A percentile compares a stretch with the other conserved stretches of the same genome.
phyloP scores from a whole-genome alignment of 2,329 filamentous ascomycete species.

The Biscogniauxia mediterranea region DNA sequence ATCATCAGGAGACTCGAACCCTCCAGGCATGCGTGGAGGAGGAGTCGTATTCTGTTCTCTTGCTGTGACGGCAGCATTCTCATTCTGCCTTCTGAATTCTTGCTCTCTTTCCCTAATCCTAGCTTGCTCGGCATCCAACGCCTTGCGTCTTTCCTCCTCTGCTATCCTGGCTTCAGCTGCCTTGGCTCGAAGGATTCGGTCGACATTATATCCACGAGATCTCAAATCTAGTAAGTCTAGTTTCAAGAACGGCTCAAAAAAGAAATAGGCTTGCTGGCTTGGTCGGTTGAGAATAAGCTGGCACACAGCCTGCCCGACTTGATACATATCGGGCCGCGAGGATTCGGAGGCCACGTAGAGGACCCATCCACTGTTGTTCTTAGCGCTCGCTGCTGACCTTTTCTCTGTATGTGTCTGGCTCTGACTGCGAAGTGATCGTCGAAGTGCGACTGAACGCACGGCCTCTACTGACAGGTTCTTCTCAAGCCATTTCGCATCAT shows the following conservation, averaged over 20 bases:
- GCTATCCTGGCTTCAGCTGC: constrained; percentile 84
- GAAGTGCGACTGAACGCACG: constrained; percentile 75
- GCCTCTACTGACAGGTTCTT: constrained; percentile 76
- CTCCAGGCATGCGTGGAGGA: constrained; percentile 65
- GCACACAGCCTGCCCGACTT: constrained; percentile 86
- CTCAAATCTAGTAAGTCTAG: constrained; percentile 79
- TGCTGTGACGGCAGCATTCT: constrained; percentile 37
- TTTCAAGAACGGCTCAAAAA: constrained; percentile 86
- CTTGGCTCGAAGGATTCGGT: constrained; percentile 85
- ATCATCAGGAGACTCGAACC: constrained; percentile 48
- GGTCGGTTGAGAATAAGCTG: constrained; percentile 77
- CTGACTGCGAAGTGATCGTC: constrained; percentile 71
- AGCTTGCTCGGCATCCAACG: constrained; percentile 70
- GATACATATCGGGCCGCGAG: constrained; percentile 76
- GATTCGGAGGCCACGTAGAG: constrained; percentile 71
- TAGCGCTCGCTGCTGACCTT: constrained; percentile 67
- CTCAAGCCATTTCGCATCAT: constrained; percentile 88
- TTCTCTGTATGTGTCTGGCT: constrained; percentile 70
- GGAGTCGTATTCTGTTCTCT: constrained; percentile 42
- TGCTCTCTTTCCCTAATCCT: constrained; percentile 57
- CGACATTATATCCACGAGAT: constrained; percentile 91
- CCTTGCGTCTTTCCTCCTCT: constrained; percentile 75
- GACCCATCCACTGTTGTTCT: constrained; percentile 54
- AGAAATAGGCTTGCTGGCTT: constrained; percentile 84
- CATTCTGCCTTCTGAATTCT: constrained; percentile 47